Evolutionary conservation across 345 rosid genomes (phyloP).

Genomic region (Eucalyptus cloeziana): DNA sequence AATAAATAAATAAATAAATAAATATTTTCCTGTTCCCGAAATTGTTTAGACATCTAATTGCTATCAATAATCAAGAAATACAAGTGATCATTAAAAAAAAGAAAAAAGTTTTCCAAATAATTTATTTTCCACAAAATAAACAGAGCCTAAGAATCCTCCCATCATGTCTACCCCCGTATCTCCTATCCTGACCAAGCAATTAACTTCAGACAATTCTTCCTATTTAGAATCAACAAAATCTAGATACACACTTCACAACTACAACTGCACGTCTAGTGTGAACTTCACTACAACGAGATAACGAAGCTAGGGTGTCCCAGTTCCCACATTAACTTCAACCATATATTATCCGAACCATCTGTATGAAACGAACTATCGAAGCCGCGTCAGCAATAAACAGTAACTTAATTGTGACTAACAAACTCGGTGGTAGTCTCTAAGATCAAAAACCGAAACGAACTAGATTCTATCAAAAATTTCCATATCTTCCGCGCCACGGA

Average conservation of each 20-base stretch:
- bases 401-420: background rate
- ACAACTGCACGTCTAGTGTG: background rate
- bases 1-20: too few species aligned
- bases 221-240: background rate
- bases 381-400: background rate
- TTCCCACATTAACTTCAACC: background rate
- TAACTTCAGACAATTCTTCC: background rate
- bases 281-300: background rate
- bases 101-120: accelerated
- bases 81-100: too few species aligned
- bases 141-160: background rate
- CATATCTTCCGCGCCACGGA: background rate
- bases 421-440: background rate
- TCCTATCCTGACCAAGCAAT: background rate
- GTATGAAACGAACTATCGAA: background rate
- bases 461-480: background rate
- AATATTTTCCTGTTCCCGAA: too few species aligned
- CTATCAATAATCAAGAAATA: background rate
- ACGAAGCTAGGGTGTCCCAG: background rate
- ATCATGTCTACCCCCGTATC: background rate
- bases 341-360: background rate
- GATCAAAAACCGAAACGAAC: background rate
- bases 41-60: too few species aligned
- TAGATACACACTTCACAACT: background rate
- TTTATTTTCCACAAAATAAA: too few species aligned